A percentile compares a stretch with the other conserved stretches of the same genome.
Evolutionary conservation across 768 basidiomycete species (phyloP).

Genomic region (Leucosporidium scottii): DNA sequence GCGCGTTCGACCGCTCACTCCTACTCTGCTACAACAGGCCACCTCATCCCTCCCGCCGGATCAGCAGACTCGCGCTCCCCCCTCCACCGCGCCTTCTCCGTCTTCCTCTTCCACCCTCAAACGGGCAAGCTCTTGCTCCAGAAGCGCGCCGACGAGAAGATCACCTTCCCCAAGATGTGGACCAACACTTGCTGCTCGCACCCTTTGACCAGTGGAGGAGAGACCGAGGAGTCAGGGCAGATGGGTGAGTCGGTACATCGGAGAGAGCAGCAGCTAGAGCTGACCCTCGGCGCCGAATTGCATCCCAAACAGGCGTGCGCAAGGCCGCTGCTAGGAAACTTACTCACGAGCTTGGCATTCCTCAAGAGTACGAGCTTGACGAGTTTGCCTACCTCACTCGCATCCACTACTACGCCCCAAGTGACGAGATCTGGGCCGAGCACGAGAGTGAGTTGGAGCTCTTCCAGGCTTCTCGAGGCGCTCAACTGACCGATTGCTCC

Average conservation of each 20-base stretch:
- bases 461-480: too few species aligned
- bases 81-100: slow-evolving; percentile 95
- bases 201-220: slow-evolving; percentile 61
- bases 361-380: slow-evolving; percentile 63
- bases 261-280: neutral
- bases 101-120: slow-evolving; percentile 87
- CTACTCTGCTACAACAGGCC: slow-evolving; percentile 52
- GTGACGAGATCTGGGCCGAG: slow-evolving; percentile 89
- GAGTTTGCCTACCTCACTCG: slow-evolving; percentile 89
- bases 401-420: slow-evolving; percentile 96
- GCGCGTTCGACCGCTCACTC: neutral
- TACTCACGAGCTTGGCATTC: slow-evolving; percentile 93
- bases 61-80: slow-evolving; percentile 56
- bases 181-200: slow-evolving; percentile 99
- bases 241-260: slow-evolving; percentile 39
- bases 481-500: neutral
- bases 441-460: slow-evolving; percentile 69
- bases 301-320: slow-evolving; percentile 57
- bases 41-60: slow-evolving; percentile 94
- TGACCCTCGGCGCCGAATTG: neutral
- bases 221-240: slow-evolving; percentile 77
- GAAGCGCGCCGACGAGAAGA: slow-evolving; percentile 94
- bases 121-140: slow-evolving; percentile 91
- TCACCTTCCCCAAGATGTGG: slow-evolving; percentile 99
- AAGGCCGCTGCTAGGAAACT: slow-evolving; percentile 91